phyloP scores from a whole-genome alignment of 192 early-diverging fungal genomes.

The Chytriomyces sp. region DNA sequence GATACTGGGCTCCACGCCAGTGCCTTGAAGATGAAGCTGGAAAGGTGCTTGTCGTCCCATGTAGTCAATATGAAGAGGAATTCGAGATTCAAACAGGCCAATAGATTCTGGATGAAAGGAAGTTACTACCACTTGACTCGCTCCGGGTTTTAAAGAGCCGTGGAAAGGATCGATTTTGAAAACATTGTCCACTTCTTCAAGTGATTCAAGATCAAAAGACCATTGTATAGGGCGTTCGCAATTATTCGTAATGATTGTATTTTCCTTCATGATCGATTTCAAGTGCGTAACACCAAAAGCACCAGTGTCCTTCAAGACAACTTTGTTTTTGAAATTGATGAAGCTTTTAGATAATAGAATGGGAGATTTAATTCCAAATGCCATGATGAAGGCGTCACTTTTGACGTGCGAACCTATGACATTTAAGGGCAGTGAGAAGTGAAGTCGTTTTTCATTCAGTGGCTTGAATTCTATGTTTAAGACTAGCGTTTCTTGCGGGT shows the following conservation, averaged over 20 bases:
- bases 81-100: constrained; percentile 32
- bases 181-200: constrained; percentile 41
- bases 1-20: constrained; percentile 50
- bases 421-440: constrained; percentile 34
- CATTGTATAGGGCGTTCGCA: constrained; percentile 36
- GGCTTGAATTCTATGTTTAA: constrained; percentile 34
- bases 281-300: constrained; percentile 37
- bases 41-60: constrained; percentile 44
- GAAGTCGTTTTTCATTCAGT: not conserved
- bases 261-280: constrained; percentile 41
- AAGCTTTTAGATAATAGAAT: constrained; percentile 33
- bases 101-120: constrained; percentile 45
- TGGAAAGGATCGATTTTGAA: constrained; percentile 51
- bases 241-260: constrained; percentile 39
- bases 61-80: constrained; percentile 47
- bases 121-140: constrained; percentile 33
- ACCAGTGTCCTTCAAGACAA: constrained; percentile 40
- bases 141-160: constrained; percentile 33
- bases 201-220: constrained; percentile 47
- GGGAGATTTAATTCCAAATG: constrained; percentile 43
- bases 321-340: constrained; percentile 52
- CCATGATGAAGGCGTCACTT: constrained; percentile 20
- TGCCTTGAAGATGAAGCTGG: constrained; percentile 36
- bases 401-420: constrained; percentile 25
- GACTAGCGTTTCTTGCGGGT: constrained; percentile 29